Evolutionary conservation across 192 early-diverging fungal genomes (phyloP), one percentile per base, ranked within the genome.

Genomic region (Mortierella antarctica): DNA sequence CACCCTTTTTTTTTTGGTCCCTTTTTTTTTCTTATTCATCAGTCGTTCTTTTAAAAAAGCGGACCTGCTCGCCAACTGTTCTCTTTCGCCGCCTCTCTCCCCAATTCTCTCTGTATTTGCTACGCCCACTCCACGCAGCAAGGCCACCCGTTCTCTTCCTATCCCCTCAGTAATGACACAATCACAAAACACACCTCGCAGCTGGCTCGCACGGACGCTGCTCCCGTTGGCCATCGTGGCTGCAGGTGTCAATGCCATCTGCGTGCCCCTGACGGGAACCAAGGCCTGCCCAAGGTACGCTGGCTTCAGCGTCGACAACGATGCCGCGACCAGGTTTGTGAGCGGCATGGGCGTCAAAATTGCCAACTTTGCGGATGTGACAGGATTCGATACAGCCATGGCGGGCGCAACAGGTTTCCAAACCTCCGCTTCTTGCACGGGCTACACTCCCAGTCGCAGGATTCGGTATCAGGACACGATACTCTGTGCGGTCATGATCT

Each of bases 401-500:
- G 20, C 51, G 6, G 23, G 3, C 9, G 40, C 70, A 6, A 62
- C 52, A 0, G 74, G 12, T 7, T 70, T 72, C 48, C 48, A 57
- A 39, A 46, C 65, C 39, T 31, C 64, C 2, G n/a, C n/a, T 1
- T 17, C 64, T 14, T 80, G 77, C 45, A 44, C 49, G 3, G 68
- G 58, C 20, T 66, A 62, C 51, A 67, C n/a, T 55, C 8, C 53
- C 2, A 45, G 55, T 5, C 8, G 47, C 2, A 52, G 14, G 5
- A 42, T 80, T 48, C 65, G 62, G 1, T 80, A 80, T 57, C 77
- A 80, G 49, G 58, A 54, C 52, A 64, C 70, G 5, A 17, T 80
- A 6, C 41, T 72, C 10, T 80, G 77, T 55, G 18, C 47, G 17
- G 31, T 31, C 31, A n/a, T 80, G 23, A 40, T 64, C 1, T 17